Base-by-base conservation (phyloP, 2,329 filamentous ascomycete genomes). In the Alternaria ventricosa region DNA sequence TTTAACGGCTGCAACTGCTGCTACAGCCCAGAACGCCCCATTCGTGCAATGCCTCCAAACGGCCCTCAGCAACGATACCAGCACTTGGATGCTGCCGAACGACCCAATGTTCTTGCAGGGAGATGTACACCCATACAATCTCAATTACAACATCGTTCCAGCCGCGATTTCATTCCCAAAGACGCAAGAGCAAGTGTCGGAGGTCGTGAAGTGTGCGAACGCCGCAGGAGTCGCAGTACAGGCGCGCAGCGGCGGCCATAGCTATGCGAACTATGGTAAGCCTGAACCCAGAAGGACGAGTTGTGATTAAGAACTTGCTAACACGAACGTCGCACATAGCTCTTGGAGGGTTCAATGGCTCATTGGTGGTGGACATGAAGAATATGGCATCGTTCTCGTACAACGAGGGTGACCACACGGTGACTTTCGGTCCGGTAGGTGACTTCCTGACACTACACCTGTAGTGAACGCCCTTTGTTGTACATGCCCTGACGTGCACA, bases 181-280 rank as follows among this genome's bases (percentile, higher is more conserved):
- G 12, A 54, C 51, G 2, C 20, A n/a, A 1, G 30, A 54, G 51
- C 51, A 54, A 43, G 51, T 54, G 9, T 54, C 51, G 13, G 30
- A 22, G 3, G 51, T 36, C 15, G 30, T 54, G 30, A 54, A 36
- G 12, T 54, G 51, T 41, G 51, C 51, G 30, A 30, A 54, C 36
- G 8, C 22, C 20, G 33, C 28, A 36, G 30, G 51, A 54, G 51
- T 54, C 15, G 51, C 51, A 13, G 51, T 54, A 10, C 51, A 54
- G 20, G 51, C 51, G 20, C 51, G 30, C 20, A 54, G 51, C 9
- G 51, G 51, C 9, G 30, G 51, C 3, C 51, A 54, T 54, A 54
- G 51, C 15, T 54, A 54, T 25, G 51, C 51, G 6, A 54, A 54
- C 20, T 54, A 54, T 54, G 51, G 51, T 54, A 43, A 43, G 51